Conservation (phyloP, 331 rosid species). For the Prunus yedoensis region DNA sequence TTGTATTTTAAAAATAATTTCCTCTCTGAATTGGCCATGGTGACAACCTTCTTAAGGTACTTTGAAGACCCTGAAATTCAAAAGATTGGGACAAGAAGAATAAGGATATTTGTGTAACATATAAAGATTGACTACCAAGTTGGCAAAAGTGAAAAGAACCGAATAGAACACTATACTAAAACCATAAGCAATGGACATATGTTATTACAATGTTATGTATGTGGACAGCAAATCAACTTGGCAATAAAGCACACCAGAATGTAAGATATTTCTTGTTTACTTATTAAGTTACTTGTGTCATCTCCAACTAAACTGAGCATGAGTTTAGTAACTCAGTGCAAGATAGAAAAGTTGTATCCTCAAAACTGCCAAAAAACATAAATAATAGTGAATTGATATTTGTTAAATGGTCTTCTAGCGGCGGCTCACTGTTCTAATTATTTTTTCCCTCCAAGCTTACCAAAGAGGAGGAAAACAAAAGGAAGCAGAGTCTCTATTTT, state of each 20-base stretch:
- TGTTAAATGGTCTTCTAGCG: no score
- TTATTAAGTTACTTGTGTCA: background rate
- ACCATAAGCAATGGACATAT: background rate
- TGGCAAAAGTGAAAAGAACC: background rate
- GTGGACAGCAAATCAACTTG: background rate
- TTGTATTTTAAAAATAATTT: conserved; percentile 23
- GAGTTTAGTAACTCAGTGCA: no score
- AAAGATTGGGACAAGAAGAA: background rate
- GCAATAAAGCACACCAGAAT: background rate
- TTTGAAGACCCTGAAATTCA: conserved; percentile 34
- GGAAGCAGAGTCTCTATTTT: no score
- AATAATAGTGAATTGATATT: background rate
- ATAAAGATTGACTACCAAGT: background rate
- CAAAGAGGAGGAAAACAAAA: no score
- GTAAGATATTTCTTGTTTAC: background rate
- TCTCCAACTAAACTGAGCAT: background rate
- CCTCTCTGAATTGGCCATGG: conserved; percentile 26
- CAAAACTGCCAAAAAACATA: background rate
- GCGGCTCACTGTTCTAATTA: no score
- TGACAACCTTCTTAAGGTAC: conserved; percentile 6
- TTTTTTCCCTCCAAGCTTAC: no score
- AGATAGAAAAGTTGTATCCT: background rate
- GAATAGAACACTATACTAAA: background rate
- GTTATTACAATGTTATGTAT: no score
- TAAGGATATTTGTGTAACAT: background rate